Percentiles rank a stretch among this genome's conserved stretches.
Evolutionary conservation across 2,329 filamentous ascomycete genomes (phyloP).

Genomic region (Aspergillus quadrilineatus): DNA sequence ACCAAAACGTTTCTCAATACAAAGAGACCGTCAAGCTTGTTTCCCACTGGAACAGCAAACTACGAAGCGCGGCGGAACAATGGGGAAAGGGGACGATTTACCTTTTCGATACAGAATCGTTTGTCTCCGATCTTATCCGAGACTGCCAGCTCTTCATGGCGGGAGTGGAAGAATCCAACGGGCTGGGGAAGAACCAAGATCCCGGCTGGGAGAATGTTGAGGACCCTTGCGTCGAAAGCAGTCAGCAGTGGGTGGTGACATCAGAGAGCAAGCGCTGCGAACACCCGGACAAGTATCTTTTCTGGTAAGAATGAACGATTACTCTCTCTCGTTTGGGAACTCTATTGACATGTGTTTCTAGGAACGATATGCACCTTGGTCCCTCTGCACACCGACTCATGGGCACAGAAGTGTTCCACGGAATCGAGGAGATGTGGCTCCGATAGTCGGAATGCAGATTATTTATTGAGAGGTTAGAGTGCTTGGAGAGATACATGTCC

Average conservation of each 20-base stretch:
- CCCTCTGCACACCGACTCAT: conserved; percentile 39
- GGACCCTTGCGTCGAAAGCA: conserved; percentile 34
- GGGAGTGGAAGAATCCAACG: conserved; percentile 36
- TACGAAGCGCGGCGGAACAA: conserved; percentile 29
- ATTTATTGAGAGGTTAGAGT: conserved; percentile 1
- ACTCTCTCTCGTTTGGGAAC: conserved; percentile 4
- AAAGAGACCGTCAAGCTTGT: conserved; percentile 36
- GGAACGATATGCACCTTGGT: conserved; percentile 44
- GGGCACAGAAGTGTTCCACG: conserved; percentile 39
- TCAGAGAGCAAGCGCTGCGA: conserved; percentile 34
- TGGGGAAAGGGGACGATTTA: conserved; percentile 39
- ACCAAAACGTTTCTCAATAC: conserved; percentile 26
- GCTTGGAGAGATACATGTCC: neutral
- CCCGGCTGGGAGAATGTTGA: conserved; percentile 39
- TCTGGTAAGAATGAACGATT: conserved; percentile 36
- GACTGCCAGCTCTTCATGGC: conserved; percentile 38
- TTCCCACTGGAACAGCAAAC: conserved; percentile 36
- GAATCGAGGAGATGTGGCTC: conserved; percentile 37
- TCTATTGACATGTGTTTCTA: conserved; percentile 21
- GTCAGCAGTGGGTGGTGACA: conserved; percentile 30
- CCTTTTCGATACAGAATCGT: conserved; percentile 42
- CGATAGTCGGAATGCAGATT: conserved; percentile 11
- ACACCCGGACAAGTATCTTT: conserved; percentile 40
- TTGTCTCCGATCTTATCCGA: conserved; percentile 40
- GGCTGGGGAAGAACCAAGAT: conserved; percentile 33